Evolutionary conservation across 2,329 filamentous ascomycete species (phyloP), one percentile per base, ranked within the genome.

Genomic region (Fusarium domesticum): DNA sequence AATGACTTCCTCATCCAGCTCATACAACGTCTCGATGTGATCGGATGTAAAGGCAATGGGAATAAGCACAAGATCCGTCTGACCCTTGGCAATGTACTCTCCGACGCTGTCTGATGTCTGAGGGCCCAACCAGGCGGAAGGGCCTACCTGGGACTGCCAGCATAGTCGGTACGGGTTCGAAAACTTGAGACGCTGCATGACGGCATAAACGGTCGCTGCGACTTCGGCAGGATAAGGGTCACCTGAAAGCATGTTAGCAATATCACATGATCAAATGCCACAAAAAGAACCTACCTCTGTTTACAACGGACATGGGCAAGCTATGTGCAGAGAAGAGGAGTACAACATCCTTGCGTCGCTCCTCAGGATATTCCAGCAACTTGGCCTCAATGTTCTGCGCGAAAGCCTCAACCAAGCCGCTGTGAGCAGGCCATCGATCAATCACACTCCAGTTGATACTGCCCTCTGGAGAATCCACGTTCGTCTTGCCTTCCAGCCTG

Each of bases 41-140:
- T 98, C 93, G n/a, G 89, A 95, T 0, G 93, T 98, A 65, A 98
- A 98, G 6, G 93, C 93, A 54, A 98, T 95, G 0, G 93, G 93
- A 43, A 98, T 89, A 6, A 98, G 76, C 2, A 96, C 76, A 42
- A 98, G 76, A 63, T 98, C 90, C 43, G 85, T 95, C 62, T 96
- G 88, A 1, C 92, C 93, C 68, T 93, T 90, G 63, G 87, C 82
- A 54, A 97, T 83, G 64, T 96, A 95, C 48, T 89, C 79, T 63
- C 91, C 83, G 10, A 98, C 93, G 0, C 91, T 92, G 54, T 85
- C 83, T 48, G 85, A 84, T 0, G 93, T 98, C 68, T 98, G 93
- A 10, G 93, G 91, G 17, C 93, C 93, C 7, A 98, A 77, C 93
- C 93, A 98, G 16, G 93, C 87, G 19, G 85, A 89, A 0, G 95